Evolutionary conservation across 345 rosid genomes (phyloP), one percentile per base, ranked within the genome.

Genomic region (Linum usitatissimum): DNA sequence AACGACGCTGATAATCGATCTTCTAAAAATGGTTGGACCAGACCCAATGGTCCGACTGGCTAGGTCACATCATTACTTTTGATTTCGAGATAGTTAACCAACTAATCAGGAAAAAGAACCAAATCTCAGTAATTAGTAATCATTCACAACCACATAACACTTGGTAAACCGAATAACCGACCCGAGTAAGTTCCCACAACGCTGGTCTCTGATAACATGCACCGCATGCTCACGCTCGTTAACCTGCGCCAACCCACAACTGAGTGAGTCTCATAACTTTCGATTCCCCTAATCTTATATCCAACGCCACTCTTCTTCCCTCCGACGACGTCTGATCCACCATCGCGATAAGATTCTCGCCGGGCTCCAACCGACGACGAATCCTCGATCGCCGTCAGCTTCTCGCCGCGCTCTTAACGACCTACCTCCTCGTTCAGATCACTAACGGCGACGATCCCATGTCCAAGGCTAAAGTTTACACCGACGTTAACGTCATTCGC

Each of bases 381-480:
- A 17, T 45, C 42, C 60, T 64, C 14, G 59, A 23, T 23, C 28
- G 28, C 28, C 28, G 28, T 23, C 28, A 23, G 28, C 1, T 23
- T 23, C 28, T n/a, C 28, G 28, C 28, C 1, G 28, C 1, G 1
- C 28, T 23, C 28, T 23, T 23, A 23, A 23, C 28, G 28, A 23
- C 2, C 28, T 23, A 23, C 28, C 28, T 23, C 28, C 28, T 34
- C 38, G 54, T 64, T 68, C 30, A 30, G 60, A 45, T 19, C 75
- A 64, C 61, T 3, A 34, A 4, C 51, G 51, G 51, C 51, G 14
- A 3, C 55, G 70, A 60, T 69, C 2, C 64, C 78, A 90, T 93
- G 97, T 93, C 96, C 64, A 93, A 93, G 71, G 79, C 99, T 30
- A 82, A 90, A 30, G 96, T 90, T 54, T 93, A 90, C 75, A 19